Evolutionary conservation across 306 rosid species (phyloP).

Genomic region (Hippophae gyantsensis): DNA sequence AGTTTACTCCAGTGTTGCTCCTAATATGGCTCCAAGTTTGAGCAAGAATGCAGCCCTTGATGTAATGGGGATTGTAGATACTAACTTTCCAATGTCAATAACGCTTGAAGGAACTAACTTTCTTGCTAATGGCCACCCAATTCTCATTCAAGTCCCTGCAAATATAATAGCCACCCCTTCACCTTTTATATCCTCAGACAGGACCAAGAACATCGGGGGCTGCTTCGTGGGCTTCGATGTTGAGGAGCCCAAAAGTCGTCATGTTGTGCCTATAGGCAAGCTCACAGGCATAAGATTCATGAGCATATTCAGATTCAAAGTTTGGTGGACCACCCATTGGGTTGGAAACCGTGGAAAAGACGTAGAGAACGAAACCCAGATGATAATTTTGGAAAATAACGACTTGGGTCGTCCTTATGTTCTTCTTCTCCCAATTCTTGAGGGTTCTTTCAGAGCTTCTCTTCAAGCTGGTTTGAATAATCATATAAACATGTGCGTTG

Average conservation of each 20-base stretch:
- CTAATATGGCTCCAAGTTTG: slow-evolving; percentile 46
- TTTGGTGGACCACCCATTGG: slow-evolving; percentile 82
- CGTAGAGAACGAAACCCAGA: slow-evolving; percentile 49
- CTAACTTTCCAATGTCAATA: slow-evolving; percentile 15
- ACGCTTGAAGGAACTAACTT: slow-evolving; percentile 32
- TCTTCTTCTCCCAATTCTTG: slow-evolving; percentile 49
- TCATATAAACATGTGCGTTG: slow-evolving; percentile 41
- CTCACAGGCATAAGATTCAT: slow-evolving; percentile 35
- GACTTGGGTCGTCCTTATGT: slow-evolving; percentile 38
- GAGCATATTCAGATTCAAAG: slow-evolving; percentile 60
- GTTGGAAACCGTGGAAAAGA: slow-evolving; percentile 37
- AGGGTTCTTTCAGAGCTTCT: slow-evolving; percentile 45
- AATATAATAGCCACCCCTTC: slow-evolving; percentile 36
- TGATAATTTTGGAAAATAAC: slow-evolving; percentile 36
- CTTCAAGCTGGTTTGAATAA: slow-evolving; percentile 32
- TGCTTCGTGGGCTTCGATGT: slow-evolving; percentile 53
- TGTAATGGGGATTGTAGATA: slow-evolving; percentile 7
- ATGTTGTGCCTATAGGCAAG: slow-evolving; percentile 37
- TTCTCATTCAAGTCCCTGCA: slow-evolving; percentile 46
- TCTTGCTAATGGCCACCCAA: slow-evolving; percentile 39
- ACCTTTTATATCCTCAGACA: slow-evolving; percentile 3
- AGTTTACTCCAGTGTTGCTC: too few relatives aligned
- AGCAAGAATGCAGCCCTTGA: slow-evolving; percentile 19
- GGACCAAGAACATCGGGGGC: slow-evolving; percentile 18
- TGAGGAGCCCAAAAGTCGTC: slow-evolving; percentile 28